These are phyloP conservation scores for Trametes cinnabarina DNA, from an alignment of 768 basidiomycete species.

Conservation along the genomic window DNA sequence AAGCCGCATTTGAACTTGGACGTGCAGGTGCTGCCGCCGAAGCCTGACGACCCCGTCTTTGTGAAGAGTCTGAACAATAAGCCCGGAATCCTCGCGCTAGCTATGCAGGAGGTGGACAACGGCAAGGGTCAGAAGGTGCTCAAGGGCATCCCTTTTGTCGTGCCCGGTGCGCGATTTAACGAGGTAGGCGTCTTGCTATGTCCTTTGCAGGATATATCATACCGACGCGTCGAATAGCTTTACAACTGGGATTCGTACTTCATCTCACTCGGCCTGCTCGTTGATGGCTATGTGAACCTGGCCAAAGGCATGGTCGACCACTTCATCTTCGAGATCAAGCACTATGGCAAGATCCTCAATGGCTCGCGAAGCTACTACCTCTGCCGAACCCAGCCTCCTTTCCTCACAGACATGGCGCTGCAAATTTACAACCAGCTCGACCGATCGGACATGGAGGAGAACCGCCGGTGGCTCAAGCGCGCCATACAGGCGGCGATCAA, in stretches of 20 bases:
- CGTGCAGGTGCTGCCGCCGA: constrained; percentile 84
- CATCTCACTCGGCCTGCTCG: constrained; percentile 88
- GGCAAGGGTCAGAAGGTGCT: constrained; percentile 74
- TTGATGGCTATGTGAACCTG: constrained; percentile 91
- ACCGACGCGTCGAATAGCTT: constrained; percentile 43
- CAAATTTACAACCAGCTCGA: constrained; percentile 98
- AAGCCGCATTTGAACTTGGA: constrained; percentile 94
- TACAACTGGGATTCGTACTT: constrained; percentile 98
- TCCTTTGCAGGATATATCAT: background rate
- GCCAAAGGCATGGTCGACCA: constrained; percentile 99
- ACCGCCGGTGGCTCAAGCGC: constrained; percentile 89
- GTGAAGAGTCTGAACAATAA: constrained; percentile 93
- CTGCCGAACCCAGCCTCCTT: constrained; percentile 94
- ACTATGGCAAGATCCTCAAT: constrained; percentile 96
- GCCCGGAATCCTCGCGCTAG: constrained; percentile 91
- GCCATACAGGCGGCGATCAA: constrained; percentile 98
- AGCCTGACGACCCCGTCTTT: constrained; percentile 83
- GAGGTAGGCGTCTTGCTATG: constrained; percentile 55
- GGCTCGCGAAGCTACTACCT: constrained; percentile 95
- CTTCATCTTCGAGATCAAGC: constrained; percentile 98
- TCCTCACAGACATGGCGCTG: constrained; percentile 97
- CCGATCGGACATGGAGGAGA: constrained; percentile 72
- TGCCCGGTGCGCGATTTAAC: constrained; percentile 93
- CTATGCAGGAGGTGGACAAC: constrained; percentile 90
- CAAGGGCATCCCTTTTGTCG: constrained; percentile 95